phyloP scores from a whole-genome alignment of 2,329 filamentous ascomycete species.

The Elsinoe batatas region DNA sequence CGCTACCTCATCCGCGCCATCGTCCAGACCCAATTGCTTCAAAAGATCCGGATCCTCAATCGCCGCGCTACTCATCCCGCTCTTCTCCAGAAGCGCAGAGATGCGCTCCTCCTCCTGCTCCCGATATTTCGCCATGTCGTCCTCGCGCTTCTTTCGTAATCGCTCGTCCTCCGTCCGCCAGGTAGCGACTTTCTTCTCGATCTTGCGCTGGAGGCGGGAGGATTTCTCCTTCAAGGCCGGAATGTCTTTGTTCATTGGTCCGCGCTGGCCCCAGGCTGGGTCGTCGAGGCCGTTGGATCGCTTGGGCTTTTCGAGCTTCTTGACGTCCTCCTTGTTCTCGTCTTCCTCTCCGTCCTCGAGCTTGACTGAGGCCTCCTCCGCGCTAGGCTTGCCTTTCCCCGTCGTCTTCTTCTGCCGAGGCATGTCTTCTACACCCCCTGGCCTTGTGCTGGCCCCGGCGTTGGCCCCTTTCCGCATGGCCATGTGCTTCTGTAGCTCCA shows the following conservation, averaged over 20 bases:
- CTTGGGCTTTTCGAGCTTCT: conserved; percentile 16
- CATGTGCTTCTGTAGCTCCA: conserved; percentile 51
- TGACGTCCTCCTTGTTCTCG: conserved; percentile 14
- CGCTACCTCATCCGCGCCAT: conserved; percentile 58
- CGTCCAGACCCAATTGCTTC: conserved; percentile 54
- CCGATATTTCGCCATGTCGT: conserved; percentile 50
- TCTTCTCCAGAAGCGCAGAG: conserved; percentile 43
- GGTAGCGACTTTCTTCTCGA: conserved; percentile 28
- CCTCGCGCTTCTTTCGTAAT: conserved; percentile 56
- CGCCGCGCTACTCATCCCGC: neutral
- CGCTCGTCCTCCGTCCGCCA: conserved; percentile 8
- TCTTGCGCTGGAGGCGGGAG: conserved; percentile 39
- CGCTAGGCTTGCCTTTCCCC: conserved; percentile 26
- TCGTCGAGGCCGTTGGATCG: conserved; percentile 15
- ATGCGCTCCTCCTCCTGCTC: conserved; percentile 68
- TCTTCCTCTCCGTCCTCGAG: conserved; percentile 16
- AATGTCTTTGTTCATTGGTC: conserved; percentile 14
- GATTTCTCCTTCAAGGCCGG: neutral
- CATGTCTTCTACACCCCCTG: neutral
- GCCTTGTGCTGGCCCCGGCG: conserved; percentile 29
- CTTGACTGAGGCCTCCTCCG: conserved; percentile 13
- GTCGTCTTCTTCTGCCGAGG: neutral
- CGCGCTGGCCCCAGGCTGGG: conserved; percentile 15
- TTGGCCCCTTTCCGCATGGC: neutral
- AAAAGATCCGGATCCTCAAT: conserved; percentile 48